Evolutionary conservation across 176 grass and related monocot genomes (phyloP).

Genomic region (Oryza nivara): DNA sequence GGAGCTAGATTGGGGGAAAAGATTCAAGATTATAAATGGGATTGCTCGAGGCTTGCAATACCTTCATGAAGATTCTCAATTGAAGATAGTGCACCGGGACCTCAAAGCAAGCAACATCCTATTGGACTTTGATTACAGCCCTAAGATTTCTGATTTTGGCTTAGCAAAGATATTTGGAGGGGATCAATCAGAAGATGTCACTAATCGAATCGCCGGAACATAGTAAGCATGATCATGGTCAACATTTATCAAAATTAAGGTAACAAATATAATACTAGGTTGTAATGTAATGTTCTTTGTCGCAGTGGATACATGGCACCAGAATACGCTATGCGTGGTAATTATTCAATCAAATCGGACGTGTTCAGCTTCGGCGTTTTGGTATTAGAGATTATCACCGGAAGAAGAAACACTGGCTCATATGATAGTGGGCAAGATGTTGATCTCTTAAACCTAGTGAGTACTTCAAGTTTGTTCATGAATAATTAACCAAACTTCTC

Average conservation of each 20-base stretch:
- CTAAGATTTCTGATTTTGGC: slow-evolving; percentile 77
- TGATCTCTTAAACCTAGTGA: slow-evolving; percentile 52
- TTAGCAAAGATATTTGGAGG: slow-evolving; percentile 54
- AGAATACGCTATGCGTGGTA: slow-evolving; percentile 58
- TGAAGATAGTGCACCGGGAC: slow-evolving; percentile 62
- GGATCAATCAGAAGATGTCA: slow-evolving; percentile 49
- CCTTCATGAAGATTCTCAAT: slow-evolving; percentile 70
- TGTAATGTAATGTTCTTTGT: background rate
- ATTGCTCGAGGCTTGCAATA: slow-evolving; percentile 66
- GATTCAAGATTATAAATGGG: slow-evolving; percentile 52
- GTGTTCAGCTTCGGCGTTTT: slow-evolving; percentile 69
- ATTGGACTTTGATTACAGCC: slow-evolving; percentile 41
- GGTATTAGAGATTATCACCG: slow-evolving; percentile 62
- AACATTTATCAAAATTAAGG: background rate
- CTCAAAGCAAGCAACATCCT: slow-evolving; percentile 45
- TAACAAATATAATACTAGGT: background rate
- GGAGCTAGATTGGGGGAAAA: slow-evolving; percentile 51
- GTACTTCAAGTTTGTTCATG: background rate
- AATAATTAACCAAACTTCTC: background rate
- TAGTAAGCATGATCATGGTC: slow-evolving; percentile 58
- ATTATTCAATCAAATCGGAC: slow-evolving; percentile 62
- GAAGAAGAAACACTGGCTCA: slow-evolving; percentile 48
- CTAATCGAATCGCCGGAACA: slow-evolving; percentile 55
- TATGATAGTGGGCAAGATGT: slow-evolving; percentile 27
- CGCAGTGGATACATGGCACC: slow-evolving; percentile 48